These are phyloP conservation scores for Botrytis squamosa DNA, from an alignment of 2,329 filamentous ascomycete genomes.

Conservation along the genomic window DNA sequence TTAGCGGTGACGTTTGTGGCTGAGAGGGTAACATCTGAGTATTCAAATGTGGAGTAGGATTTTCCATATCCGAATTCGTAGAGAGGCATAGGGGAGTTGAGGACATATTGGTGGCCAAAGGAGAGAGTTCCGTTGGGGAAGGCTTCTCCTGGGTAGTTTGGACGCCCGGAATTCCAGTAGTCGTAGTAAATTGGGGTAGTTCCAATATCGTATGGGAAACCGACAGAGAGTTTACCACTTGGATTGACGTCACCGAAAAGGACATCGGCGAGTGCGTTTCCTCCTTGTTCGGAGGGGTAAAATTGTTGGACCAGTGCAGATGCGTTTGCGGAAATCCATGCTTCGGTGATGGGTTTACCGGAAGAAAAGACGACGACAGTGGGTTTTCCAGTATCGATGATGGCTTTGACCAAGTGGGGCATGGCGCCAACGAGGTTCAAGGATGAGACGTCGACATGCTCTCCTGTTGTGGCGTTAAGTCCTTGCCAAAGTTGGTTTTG, in stretches of 20 bases:
- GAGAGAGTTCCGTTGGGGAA: constrained; percentile 73
- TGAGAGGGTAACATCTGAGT: constrained; percentile 50
- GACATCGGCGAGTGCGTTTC: constrained; percentile 75
- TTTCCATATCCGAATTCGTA: constrained; percentile 88
- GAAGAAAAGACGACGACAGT: constrained; percentile 84
- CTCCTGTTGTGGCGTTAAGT: constrained; percentile 71
- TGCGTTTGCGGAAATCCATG: constrained; percentile 66
- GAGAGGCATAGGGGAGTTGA: constrained; percentile 71
- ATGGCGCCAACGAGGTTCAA: constrained; percentile 70
- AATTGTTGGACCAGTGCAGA: constrained; percentile 71
- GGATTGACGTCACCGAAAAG: constrained; percentile 76
- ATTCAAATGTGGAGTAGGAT: constrained; percentile 61
- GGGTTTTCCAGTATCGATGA: constrained; percentile 67
- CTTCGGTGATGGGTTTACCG: constrained; percentile 71
- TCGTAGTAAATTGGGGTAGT: constrained; percentile 70
- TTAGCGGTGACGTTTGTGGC: constrained; percentile 40
- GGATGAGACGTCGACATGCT: constrained; percentile 65
- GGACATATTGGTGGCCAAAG: constrained; percentile 85
- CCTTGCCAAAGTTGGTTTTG: constrained; percentile 69
- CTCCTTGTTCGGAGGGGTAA: constrained; percentile 77
- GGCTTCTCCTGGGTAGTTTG: constrained; percentile 67
- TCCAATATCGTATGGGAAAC: constrained; percentile 66
- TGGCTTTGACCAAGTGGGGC: constrained; percentile 62
- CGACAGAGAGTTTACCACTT: constrained; percentile 66
- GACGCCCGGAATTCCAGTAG: constrained; percentile 72